phyloP scores from a whole-genome alignment of 306 rosid species.

The Cucumis hystrix region DNA sequence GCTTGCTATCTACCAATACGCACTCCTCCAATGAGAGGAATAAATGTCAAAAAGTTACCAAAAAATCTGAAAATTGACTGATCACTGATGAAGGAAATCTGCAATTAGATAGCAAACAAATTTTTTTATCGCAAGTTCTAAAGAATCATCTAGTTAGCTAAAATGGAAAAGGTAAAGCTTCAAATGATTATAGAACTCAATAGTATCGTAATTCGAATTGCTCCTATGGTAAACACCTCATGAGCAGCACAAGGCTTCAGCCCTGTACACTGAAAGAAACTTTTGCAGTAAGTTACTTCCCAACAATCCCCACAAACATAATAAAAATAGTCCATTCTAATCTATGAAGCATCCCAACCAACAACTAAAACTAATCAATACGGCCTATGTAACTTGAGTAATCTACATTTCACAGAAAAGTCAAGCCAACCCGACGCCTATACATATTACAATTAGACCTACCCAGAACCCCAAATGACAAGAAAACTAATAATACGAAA shows the following conservation, averaged over 20 bases:
- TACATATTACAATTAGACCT: background rate
- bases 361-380: background rate
- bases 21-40: background rate
- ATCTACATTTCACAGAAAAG: background rate
- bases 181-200: background rate
- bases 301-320: background rate
- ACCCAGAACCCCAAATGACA: background rate
- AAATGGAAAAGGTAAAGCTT: background rate
- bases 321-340: background rate
- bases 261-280: background rate
- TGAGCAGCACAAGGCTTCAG: background rate
- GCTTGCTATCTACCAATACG: background rate
- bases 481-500: background rate
- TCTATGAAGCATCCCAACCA: background rate
- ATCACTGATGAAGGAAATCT: constrained; percentile 4
- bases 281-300: background rate
- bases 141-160: background rate
- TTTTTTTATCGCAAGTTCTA: background rate
- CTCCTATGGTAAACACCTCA: background rate
- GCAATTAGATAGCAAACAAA: background rate
- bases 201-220: background rate
- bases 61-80: background rate
- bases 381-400: background rate
- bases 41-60: background rate
- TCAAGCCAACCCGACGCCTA: background rate